Percentiles rank a stretch among this genome's conserved stretches.
These are phyloP conservation scores for Metarhizium sp. DNA, from an alignment of 2,329 filamentous ascomycete species.

Conservation along the genomic window DNA sequence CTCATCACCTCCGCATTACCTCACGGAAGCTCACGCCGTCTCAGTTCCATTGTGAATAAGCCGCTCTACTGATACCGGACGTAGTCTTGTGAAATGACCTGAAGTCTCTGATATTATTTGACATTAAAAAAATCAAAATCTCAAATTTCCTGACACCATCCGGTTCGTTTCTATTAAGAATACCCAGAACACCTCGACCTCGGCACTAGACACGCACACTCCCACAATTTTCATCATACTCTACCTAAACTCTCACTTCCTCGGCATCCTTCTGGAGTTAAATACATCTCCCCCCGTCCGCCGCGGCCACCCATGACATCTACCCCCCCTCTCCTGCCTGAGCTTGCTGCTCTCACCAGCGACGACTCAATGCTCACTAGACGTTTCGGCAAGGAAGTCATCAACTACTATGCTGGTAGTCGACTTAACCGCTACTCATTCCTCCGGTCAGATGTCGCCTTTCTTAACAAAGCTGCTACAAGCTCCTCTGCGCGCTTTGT, in stretches of 20 bases:
- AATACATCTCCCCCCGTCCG: neutral
- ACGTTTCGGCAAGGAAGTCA: slow-evolving; percentile 70
- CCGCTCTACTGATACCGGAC: no score
- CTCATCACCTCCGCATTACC: neutral
- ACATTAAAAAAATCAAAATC: neutral
- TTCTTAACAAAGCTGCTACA: slow-evolving; percentile 57
- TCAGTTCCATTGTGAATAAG: neutral
- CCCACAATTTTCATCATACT: no score
- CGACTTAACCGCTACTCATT: slow-evolving; percentile 74
- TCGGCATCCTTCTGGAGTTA: neutral
- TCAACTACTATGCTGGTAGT: slow-evolving; percentile 77
- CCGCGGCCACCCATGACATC: slow-evolving; percentile 18
- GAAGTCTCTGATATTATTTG: no score
- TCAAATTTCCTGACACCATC: neutral
- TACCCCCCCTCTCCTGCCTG: slow-evolving; percentile 27
- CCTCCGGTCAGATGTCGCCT: slow-evolving; percentile 60
- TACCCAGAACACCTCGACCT: no score
- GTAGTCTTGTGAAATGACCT: no score
- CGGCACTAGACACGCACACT: no score
- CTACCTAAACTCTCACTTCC: neutral
- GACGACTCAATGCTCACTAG: slow-evolving; percentile 60
- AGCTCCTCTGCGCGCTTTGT: slow-evolving; percentile 64
- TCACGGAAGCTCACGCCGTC: neutral
- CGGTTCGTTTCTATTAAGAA: neutral
- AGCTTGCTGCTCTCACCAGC: slow-evolving; percentile 33